phyloP scores from a whole-genome alignment of 2,329 filamentous ascomycete species.

The Albifimbria verrucaria region DNA sequence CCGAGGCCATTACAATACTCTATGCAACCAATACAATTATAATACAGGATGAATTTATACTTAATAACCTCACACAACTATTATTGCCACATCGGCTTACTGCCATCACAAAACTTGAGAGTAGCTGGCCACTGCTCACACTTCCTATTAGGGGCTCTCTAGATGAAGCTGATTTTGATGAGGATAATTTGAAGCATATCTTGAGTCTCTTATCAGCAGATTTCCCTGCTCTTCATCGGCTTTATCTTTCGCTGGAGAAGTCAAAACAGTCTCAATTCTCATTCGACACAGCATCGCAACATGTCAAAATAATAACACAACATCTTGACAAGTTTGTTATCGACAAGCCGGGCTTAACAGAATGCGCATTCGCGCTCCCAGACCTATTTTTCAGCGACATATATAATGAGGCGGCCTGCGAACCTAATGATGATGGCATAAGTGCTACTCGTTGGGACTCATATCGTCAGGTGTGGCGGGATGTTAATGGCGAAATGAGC shows the following conservation, averaged over 20 bases:
- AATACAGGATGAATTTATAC: background rate
- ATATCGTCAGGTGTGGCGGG: conserved; percentile 4
- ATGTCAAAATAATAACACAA: too few relatives aligned
- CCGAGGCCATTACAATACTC: conserved; percentile 2
- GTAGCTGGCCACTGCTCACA: conserved; percentile 2
- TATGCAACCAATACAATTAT: conserved; percentile 6
- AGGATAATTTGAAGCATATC: background rate
- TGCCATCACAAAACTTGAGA: conserved; percentile 3
- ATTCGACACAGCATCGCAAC: too few relatives aligned
- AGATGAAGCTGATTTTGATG: background rate
- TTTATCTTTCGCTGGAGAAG: conserved; percentile 4
- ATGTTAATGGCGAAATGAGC: background rate
- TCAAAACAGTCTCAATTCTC: background rate
- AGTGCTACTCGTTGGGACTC: background rate
- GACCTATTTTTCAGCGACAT: background rate
- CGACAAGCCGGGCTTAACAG: background rate
- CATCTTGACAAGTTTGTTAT: background rate
- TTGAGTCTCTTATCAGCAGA: background rate
- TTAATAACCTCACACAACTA: background rate
- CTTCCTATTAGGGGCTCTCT: background rate
- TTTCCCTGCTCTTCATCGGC: background rate
- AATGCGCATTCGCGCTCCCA: conserved; percentile 2
- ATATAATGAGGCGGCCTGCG: background rate
- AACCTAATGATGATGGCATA: background rate
- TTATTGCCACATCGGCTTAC: conserved; percentile 3